A percentile compares a stretch with the other conserved stretches of the same genome.
phyloP scores from a whole-genome alignment of 2,329 filamentous ascomycete species.

The Hypoxylon rubiginosum region DNA sequence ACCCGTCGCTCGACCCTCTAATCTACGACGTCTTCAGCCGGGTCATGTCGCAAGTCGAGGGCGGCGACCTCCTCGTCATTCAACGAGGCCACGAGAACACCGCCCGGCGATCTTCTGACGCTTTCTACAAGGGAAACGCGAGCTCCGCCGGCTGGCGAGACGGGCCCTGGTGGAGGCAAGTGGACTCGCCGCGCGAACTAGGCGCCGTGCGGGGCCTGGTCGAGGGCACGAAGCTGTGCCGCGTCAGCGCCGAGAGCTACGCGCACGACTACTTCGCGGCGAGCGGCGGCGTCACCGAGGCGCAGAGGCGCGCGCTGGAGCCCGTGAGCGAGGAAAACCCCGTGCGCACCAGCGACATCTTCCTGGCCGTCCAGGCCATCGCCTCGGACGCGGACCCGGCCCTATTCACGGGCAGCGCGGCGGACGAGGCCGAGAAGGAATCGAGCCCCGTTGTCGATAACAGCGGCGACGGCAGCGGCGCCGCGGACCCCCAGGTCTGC shows the following conservation, averaged over 20 bases:
- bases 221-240: constrained; percentile 91
- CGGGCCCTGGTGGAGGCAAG: constrained; percentile 94
- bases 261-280: constrained; percentile 85
- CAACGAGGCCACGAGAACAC: constrained; percentile 91
- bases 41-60: constrained; percentile 99
- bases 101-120: constrained; percentile 74
- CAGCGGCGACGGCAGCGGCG: no score
- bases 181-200: constrained; percentile 77
- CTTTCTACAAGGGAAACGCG: constrained; percentile 63
- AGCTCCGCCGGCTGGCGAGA: constrained; percentile 80
- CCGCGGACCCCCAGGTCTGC: constrained; percentile 71
- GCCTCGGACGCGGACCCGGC: constrained; percentile 72
- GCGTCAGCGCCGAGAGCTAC: constrained; percentile 90
- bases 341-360: constrained; percentile 92
- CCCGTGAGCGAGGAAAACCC: constrained; percentile 87
- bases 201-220: constrained; percentile 83
- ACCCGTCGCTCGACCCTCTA: constrained; percentile 92
- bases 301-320: constrained; percentile 83
- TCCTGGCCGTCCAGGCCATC: constrained; percentile 94
- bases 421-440: constrained; percentile 67
- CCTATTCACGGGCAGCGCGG: constrained; percentile 74
- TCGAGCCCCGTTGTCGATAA: constrained; percentile 66
- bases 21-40: constrained; percentile 92
- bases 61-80: constrained; percentile 92
- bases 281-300: constrained; percentile 83